Evolutionary conservation across 768 basidiomycete genomes (phyloP), one percentile per base, ranked within the genome.

Genomic region (Leccinum uliginosum): DNA sequence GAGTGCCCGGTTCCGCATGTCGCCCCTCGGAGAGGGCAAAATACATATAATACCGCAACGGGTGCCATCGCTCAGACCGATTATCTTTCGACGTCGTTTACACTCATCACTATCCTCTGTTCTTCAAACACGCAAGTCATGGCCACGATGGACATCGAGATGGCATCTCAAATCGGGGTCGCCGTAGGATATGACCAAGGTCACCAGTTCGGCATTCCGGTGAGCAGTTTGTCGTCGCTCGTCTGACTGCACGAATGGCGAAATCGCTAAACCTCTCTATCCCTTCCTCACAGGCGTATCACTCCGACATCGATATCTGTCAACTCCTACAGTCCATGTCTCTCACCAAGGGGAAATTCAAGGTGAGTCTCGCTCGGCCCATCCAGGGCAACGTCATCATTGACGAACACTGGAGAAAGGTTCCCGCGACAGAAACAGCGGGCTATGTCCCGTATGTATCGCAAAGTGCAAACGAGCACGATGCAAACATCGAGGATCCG

Each of bases 261-360:
- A 9, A 1, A 49, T 54, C 45, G 3, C 34, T 59, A 19, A 43
- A 43, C 19, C 2, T 19, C 2, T 19, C 40, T 53, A 38, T 48
- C 63, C 40, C 58, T 50, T 44, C 30, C 38, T 12, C 40, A 11
- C 43, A 71, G 70, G 55, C 59, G 44, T 73, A 66, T 57, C 64
- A 65, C 40, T 53, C 70, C 17, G 70, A 73, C 6, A 67, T 80
- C 56, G 80, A 84, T 67, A 72, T 85, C 26, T 84, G 83, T 64
- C 74, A 76, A 48, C 70, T 84, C 0, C 56, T 85, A 35, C 77
- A 79, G 50, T 75, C 76, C 15, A 77, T 85, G 78, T 78, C 76
- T 50, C 69, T 83, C 10, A 76, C 54, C 56, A 75, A 67, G 71
- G 66, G 48, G 10, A 65, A 68, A 26, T 58, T 60, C 58, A 69